A percentile compares a stretch with the other conserved stretches of the same genome.
phyloP scores from a whole-genome alignment of 805 yeast species.

The Pichia ethanolica region DNA sequence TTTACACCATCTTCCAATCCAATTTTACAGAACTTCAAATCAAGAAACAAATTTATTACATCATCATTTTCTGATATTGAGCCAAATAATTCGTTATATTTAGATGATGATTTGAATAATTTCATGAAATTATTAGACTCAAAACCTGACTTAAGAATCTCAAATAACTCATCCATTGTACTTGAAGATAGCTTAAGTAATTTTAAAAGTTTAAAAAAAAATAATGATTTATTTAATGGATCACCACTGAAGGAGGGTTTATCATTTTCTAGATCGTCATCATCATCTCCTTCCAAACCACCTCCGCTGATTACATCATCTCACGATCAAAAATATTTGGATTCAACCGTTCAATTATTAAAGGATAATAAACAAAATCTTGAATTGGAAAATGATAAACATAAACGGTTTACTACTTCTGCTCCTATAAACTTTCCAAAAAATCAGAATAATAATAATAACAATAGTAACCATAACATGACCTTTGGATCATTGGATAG shows the following conservation, averaged over 20 bases:
- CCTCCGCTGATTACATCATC: conserved; percentile 5
- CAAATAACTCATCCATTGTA: conserved; percentile 17
- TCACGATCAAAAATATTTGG: conserved; percentile 4
- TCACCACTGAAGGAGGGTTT: conserved; percentile 10
- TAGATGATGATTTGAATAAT: conserved; percentile 29
- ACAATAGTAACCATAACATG: background rate
- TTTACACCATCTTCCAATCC: conserved; percentile 15
- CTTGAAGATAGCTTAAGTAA: conserved; percentile 24
- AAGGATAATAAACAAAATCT: conserved; percentile 1
- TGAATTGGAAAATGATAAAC: background rate
- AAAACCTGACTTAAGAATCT: conserved; percentile 29
- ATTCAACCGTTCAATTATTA: conserved; percentile 7
- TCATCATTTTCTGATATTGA: conserved; percentile 21
- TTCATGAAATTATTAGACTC: conserved; percentile 31
- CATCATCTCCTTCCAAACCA: conserved; percentile 7
- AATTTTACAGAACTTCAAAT: conserved; percentile 19
- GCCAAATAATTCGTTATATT: conserved; percentile 21
- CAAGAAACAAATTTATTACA: conserved; percentile 18
- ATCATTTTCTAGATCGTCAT: conserved; percentile 2
- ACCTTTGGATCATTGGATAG: background rate
- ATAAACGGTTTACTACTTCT: background rate
- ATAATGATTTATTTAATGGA: conserved; percentile 19
- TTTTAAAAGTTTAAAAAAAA: conserved; percentile 23
- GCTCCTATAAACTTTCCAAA: conserved; percentile 1
- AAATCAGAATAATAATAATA: background rate